phyloP scores from a whole-genome alignment of 768 basidiomycete genomes.

The Calocybe gangraenosa region DNA sequence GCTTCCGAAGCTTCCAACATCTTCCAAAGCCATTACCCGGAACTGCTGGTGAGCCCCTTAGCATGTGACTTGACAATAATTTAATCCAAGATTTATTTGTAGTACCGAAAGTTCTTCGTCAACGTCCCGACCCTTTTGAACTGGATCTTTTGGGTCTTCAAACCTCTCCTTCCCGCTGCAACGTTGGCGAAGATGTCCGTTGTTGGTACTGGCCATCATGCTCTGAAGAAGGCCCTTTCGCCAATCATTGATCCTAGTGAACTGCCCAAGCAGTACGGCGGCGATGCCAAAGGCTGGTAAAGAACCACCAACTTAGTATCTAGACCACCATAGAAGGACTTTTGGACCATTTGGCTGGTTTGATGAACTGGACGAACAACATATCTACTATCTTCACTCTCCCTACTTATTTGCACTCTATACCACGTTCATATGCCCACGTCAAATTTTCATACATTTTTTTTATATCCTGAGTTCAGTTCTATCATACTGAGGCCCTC shows the following conservation, averaged over 20 bases:
- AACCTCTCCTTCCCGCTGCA: slow-evolving; percentile 61
- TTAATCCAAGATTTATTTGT: too few species aligned
- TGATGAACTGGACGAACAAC: too few species aligned
- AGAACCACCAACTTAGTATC: background rate
- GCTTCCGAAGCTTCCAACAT: slow-evolving; percentile 71
- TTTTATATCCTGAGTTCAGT: too few species aligned
- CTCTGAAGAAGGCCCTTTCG: slow-evolving; percentile 58
- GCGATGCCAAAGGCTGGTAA: slow-evolving; percentile 53
- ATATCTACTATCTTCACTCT: too few species aligned
- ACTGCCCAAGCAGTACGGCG: slow-evolving; percentile 71
- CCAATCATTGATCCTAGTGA: slow-evolving; percentile 51
- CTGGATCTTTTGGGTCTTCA: slow-evolving; percentile 87
- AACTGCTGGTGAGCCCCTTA: slow-evolving; percentile 54
- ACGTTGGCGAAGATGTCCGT: slow-evolving; percentile 83
- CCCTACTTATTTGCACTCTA: too few species aligned
- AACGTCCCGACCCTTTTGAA: slow-evolving; percentile 73
- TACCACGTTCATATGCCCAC: too few species aligned
- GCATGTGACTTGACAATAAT: background rate
- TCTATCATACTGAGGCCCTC: too few species aligned
- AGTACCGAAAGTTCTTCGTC: slow-evolving; percentile 78
- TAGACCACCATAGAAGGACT: background rate
- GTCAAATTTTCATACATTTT: too few species aligned
- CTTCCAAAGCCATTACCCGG: slow-evolving; percentile 76
- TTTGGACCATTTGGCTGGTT: background rate
- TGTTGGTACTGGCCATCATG: slow-evolving; percentile 58